Evolutionary conservation across 2,329 filamentous ascomycete genomes (phyloP), one percentile per base, ranked within the genome.

Genomic region (Eutypa lata): DNA sequence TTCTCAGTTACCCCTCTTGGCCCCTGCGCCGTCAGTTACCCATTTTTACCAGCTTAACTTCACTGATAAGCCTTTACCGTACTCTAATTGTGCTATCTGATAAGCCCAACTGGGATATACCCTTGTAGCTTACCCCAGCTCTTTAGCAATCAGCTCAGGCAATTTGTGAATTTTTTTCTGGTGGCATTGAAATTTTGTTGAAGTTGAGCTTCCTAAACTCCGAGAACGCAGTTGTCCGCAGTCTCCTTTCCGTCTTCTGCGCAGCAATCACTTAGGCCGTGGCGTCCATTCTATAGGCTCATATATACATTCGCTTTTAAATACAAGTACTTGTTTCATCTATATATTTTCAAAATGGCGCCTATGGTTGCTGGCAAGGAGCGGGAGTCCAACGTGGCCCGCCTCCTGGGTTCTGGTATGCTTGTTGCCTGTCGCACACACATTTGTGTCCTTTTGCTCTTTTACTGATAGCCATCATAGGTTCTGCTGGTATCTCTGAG

Each of bases 361-460:
- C 84, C 86, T 56, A 68, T 71, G 63, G 71, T 73, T 63, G 66
- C 69, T 5, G 73, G 72, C 49, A 67, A 68, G 51, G 73, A 96
- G 81, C 91, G 83, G 76, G 94, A 99, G 80, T 96, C 92, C 53
- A 91, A 90, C 65, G 71, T 88, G 69, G 94, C 94, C 65, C 84
- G 94, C 74, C 76, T 99, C 61, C 78, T 97, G 61, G 94, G 94
- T 66, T 97, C 94, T 67, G 94, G 94, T 97, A 73, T 37, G 71
- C 60, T 40, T 16, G 16, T n/a, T 19, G 47, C 26, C 37, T 11
- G 3, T 21, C 13, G 47, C 28, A 3, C 13, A 11, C 18, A 35
- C 31, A 35, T 37, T n/a, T n/a, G n/a, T n/a, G n/a, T 8, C 5
- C 28, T 24, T 37, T 21, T 26, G 8, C 3, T 13, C 18, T 14